A percentile compares a stretch with the other conserved stretches of the same genome.
These are phyloP conservation scores for Alternaria sp. DNA, from an alignment of 2,329 filamentous ascomycete genomes.

Conservation along the genomic window DNA sequence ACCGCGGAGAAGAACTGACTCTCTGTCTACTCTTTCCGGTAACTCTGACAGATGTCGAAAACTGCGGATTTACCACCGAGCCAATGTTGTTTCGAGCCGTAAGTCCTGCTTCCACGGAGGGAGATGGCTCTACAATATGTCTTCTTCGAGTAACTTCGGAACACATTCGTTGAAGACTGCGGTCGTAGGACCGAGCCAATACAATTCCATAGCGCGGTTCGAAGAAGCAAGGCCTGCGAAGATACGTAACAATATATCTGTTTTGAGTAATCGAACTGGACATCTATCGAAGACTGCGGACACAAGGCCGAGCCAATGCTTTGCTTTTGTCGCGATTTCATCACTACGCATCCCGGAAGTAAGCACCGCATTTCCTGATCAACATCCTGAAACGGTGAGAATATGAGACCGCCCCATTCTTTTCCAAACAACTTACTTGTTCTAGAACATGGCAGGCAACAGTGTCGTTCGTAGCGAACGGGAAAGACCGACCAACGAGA, in stretches of 20 bases:
- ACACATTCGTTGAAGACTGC: background rate
- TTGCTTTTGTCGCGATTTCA: background rate
- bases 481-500: background rate
- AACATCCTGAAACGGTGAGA: background rate
- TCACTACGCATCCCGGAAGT: background rate
- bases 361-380: background rate
- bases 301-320: background rate
- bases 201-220: background rate
- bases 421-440: background rate
- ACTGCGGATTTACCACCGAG: background rate
- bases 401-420: background rate
- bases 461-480: background rate
- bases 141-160: background rate
- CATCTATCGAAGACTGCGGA: background rate
- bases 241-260: background rate
- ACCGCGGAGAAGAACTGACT: background rate
- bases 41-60: background rate
- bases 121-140: background rate
- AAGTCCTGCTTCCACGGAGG: background rate
- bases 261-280: background rate
- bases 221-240: background rate
- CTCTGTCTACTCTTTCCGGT: background rate
- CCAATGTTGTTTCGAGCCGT: background rate
- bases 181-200: background rate
- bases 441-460: background rate